These are phyloP conservation scores for Thermomucor indicae-seudaticae DNA, from an alignment of 371 early-diverging fungal species.

Conservation along the genomic window DNA sequence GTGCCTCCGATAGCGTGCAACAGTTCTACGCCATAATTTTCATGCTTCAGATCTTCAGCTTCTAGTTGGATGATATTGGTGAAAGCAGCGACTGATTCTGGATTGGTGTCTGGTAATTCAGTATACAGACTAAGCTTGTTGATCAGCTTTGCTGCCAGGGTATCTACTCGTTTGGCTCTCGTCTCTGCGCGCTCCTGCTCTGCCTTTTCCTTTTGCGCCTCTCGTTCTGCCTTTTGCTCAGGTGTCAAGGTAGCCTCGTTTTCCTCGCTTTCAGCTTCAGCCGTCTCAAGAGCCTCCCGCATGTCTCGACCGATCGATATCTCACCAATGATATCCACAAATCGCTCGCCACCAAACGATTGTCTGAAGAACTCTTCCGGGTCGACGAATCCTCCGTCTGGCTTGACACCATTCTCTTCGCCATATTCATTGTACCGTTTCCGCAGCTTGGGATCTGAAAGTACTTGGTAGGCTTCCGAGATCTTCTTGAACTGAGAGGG, in stretches of 20 bases:
- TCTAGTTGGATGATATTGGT: conserved; percentile 66
- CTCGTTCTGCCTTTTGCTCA: conserved; percentile 62
- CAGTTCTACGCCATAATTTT: conserved; percentile 89
- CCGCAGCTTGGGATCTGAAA: conserved; percentile 85
- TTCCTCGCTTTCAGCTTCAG: conserved; percentile 33
- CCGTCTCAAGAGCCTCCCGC: conserved; percentile 70
- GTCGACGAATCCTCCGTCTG: conserved; percentile 80
- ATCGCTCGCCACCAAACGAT: conserved; percentile 94
- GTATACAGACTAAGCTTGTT: conserved; percentile 77
- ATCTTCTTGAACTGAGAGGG: conserved; percentile 91
- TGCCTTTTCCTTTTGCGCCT: conserved; percentile 34
- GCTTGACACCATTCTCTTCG: conserved; percentile 60
- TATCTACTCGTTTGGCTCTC: conserved; percentile 68
- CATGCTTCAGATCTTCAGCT: conserved; percentile 83
- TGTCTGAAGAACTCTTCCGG: conserved; percentile 92
- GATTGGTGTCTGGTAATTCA: conserved; percentile 52
- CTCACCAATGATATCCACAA: conserved; percentile 93
- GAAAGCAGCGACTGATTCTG: conserved; percentile 56
- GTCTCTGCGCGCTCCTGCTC: conserved; percentile 45
- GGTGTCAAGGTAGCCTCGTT: conserved; percentile 40
- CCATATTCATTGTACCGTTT: conserved; percentile 85
- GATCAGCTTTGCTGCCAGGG: conserved; percentile 65
- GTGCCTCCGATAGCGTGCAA: conserved; percentile 90
- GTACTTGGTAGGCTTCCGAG: conserved; percentile 91
- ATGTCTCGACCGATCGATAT: conserved; percentile 93